phyloP scores from a whole-genome alignment of 306 rosid species.

The Medicago ruthenica region DNA sequence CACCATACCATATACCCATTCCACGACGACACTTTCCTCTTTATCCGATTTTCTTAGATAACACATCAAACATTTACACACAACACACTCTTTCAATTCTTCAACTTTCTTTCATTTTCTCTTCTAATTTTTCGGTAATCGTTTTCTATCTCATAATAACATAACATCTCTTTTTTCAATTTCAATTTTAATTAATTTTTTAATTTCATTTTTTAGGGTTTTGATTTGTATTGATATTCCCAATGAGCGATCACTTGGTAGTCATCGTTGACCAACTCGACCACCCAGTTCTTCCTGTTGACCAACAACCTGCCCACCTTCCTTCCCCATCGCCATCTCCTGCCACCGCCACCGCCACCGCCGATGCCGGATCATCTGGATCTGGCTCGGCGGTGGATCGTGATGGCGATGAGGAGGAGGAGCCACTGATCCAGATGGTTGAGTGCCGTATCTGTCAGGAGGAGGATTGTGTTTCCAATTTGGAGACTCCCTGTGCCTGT shows the following conservation, averaged over 20 bases:
- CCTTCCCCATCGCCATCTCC: slow-evolving; percentile 18
- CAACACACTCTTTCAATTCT: neutral
- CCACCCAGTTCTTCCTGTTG: slow-evolving; percentile 59
- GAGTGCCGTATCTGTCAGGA: slow-evolving; percentile 99
- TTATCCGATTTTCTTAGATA: no score
- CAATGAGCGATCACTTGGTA: slow-evolving; percentile 91
- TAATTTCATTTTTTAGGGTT: slow-evolving; percentile 16
- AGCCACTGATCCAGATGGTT: slow-evolving; percentile 72
- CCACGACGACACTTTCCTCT: no score
- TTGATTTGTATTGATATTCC: slow-evolving; percentile 30
- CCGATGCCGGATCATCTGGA: slow-evolving; percentile 48
- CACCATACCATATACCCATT: no score
- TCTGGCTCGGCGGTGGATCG: slow-evolving; percentile 42
- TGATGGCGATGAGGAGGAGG: slow-evolving; percentile 60
- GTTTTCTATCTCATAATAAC: slow-evolving; percentile 36
- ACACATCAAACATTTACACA: no score
- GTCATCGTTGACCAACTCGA: slow-evolving; percentile 72
- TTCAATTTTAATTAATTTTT: neutral
- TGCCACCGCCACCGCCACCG: neutral
- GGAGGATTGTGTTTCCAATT: slow-evolving; percentile 71
- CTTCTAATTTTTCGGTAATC: neutral
- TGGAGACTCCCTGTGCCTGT: slow-evolving; percentile 92
- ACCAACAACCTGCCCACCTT: slow-evolving; percentile 52
- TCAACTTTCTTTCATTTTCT: slow-evolving; percentile 39
- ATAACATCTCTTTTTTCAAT: slow-evolving; percentile 35